Evolutionary conservation across 495 filamentous ascomycete genomes (phyloP).

Genomic region (Xylaria nigripes): DNA sequence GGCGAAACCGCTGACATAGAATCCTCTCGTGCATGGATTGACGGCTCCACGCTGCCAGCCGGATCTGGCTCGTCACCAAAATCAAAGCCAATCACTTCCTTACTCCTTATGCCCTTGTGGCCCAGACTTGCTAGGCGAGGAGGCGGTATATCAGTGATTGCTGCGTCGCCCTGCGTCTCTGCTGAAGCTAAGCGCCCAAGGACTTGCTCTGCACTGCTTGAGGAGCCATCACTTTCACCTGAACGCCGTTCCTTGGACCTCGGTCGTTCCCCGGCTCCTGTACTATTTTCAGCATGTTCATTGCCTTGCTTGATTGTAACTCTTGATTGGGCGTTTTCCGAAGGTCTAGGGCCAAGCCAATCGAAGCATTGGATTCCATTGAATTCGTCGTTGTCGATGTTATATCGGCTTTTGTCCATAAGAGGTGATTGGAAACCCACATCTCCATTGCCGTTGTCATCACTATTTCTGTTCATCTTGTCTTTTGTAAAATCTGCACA

Average conservation of each 20-base stretch:
- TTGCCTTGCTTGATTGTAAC: background rate
- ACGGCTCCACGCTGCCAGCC: background rate
- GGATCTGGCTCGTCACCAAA: conserved; percentile 19
- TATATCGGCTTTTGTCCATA: background rate
- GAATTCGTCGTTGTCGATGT: background rate
- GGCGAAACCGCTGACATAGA: background rate
- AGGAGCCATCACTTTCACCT: background rate
- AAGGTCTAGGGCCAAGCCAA: background rate
- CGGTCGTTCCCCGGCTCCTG: background rate
- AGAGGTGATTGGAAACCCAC: background rate
- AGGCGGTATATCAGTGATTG: conserved; percentile 7
- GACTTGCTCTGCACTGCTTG: background rate
- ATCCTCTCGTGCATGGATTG: background rate
- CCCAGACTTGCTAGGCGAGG: conserved; percentile 29
- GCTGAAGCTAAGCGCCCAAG: background rate
- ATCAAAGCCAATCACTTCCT: conserved; percentile 35
- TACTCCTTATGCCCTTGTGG: conserved; percentile 36
- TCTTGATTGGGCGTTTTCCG: background rate
- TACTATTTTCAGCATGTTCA: background rate
- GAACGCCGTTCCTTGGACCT: background rate
- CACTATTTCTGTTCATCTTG: background rate
- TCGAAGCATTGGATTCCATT: background rate
- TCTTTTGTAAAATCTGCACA: background rate
- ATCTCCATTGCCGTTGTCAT: background rate
- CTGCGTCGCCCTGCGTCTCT: background rate